Evolutionary conservation across 495 filamentous ascomycete species (phyloP).

Genomic region (Hypoxylon fuscum): DNA sequence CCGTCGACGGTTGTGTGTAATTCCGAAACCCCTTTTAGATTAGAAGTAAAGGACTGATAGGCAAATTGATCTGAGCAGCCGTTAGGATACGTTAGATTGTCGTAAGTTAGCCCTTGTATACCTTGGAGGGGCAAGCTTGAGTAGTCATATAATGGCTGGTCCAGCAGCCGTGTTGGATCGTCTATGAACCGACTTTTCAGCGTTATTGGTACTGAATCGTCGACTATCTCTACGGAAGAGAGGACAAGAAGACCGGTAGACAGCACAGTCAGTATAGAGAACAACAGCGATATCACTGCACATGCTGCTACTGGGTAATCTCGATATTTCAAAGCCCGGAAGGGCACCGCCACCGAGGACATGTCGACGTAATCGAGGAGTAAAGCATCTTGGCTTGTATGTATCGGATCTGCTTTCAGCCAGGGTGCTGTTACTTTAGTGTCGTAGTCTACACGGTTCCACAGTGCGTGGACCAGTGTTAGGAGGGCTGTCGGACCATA

Average conservation of each 20-base stretch:
- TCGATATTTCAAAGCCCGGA: conserved; percentile 18
- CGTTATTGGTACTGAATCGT: conserved; percentile 2
- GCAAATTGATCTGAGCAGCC: conserved; percentile 29
- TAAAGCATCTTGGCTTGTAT: conserved; percentile 26
- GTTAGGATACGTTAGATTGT: conserved; percentile 31
- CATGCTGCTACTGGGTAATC: conserved; percentile 36
- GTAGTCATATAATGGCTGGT: no score
- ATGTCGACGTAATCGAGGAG: conserved; percentile 43
- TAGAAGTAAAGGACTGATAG: conserved; percentile 35
- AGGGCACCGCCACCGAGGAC: conserved; percentile 2
- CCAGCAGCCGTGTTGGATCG: not conserved
- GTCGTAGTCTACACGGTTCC: conserved; percentile 43
- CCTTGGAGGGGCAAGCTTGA: not conserved
- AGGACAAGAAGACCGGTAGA: conserved; percentile 35
- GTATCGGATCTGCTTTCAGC: conserved; percentile 24
- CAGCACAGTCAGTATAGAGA: conserved; percentile 30
- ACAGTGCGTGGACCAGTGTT: conserved; percentile 38
- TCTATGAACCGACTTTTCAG: conserved; percentile 6
- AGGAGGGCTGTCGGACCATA: conserved; percentile 48
- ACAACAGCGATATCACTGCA: conserved; percentile 21
- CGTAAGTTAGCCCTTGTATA: conserved; percentile 30
- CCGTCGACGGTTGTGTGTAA: conserved; percentile 38
- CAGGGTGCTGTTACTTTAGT: conserved; percentile 44
- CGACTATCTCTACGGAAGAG: conserved; percentile 11
- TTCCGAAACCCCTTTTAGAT: conserved; percentile 20